Evolutionary conservation across 2,329 filamentous ascomycete genomes (phyloP), one percentile per base, ranked within the genome.

Genomic region (Aureobasidium sp.): DNA sequence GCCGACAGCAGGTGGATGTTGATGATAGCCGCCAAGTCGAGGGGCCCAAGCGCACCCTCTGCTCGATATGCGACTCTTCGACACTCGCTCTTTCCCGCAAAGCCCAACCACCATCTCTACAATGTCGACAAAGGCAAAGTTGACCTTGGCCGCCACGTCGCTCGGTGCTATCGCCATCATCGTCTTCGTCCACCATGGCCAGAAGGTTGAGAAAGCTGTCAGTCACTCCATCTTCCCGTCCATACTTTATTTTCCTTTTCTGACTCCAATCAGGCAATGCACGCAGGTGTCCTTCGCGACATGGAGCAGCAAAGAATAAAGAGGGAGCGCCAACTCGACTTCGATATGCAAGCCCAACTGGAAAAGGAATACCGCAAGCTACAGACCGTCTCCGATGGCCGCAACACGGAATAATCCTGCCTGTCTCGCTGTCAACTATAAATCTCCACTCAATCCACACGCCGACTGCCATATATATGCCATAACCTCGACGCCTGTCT

Each of bases 291-390:
- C 45, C 79, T 97, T 66, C 89, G 93, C 66, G 94, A 99, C 71
- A 89, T 97, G 81, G 93, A 97, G 72, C 91, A 95, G 71, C 92
- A 96, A 73, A 86, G 89, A 49, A 74, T 97, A 66, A 97, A 97
- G 77, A 83, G 85, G 67, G 94, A 99, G 74, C 87, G 94, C 63
- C 90, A 95, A 74, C 84, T 91, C 57, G 94, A 99, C 72, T 99
- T 99, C 70, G 92, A 97, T 66, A 85, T 96, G 83, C 94, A 99
- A 73, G 84, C 82, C 65, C 83, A 83, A 7, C 79, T 99, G 52
- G 92, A 97, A 76, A 84, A 88, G 69, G 90, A 99, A 74, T 97
- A 97, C 75, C 86, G 87, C 73, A 93, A 93, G 74, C 81, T 91
- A 36, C 94, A 99, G 77, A 89, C 79, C 5, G 92, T 97, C 34